Evolutionary conservation across 352 stramenopile species (phyloP), one percentile per base, ranked within the genome.

Genomic region (Phytopythium kandeliae): DNA sequence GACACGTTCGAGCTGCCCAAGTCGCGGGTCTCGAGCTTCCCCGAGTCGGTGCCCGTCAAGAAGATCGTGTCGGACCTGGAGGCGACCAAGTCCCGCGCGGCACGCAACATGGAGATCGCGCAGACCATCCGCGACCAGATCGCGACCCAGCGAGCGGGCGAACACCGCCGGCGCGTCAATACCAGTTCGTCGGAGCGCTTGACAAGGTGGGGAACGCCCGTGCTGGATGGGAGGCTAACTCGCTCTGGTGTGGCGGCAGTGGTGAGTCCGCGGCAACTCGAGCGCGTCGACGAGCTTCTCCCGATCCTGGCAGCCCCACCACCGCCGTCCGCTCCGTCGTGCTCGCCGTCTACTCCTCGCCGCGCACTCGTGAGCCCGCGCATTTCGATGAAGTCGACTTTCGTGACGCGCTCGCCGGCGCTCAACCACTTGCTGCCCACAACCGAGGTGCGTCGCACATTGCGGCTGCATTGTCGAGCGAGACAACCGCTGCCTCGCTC

Each of bases 11-110:
- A 78, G 35, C 47, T 85, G 10, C 76, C 75, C 0, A 74, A 67
- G 34, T 69, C 62, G n/a, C 67, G 74, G 10, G 70, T 74, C 47
- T 82, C 67, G 16, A 69, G 78, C 54, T 89, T 89, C 44, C 64
- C 68, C 26, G 70, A 80, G 44, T 87, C 75, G 0, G 66, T 89
- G 16, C 59, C 75, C 0, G 66, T 82, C 24, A 71, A 76, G 44
- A 72, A 70, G 40, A 89, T 89, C 55, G 76, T 89, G 26, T 69
- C 74, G 7, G 76, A 86, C 19, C 56, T 89, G 8, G 75, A 92
- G 48, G 70, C 68, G 4, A 86, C 67, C 9, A 92, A 84, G 40
- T 59, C 65, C 16, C 73, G 77, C 31, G 77, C 74, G 22, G 61
- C 54, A 0, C 65, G 60, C 13, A 92, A 89, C 48, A 76, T 92